Conservation (phyloP, 2,329 filamentous ascomycete genomes). For the Xylariales sp. region DNA sequence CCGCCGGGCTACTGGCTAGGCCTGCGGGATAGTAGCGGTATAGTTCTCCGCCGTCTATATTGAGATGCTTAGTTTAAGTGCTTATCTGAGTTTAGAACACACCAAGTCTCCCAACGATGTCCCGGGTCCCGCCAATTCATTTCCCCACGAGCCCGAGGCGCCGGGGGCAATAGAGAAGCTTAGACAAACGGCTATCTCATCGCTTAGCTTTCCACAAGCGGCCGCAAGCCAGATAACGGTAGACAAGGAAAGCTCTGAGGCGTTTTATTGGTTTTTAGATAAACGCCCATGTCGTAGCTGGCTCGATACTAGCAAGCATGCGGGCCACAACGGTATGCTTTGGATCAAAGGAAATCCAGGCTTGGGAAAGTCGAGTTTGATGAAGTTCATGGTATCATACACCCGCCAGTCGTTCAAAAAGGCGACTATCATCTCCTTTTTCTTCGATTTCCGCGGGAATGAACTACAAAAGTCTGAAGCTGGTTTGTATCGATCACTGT, state of each 20-base stretch:
- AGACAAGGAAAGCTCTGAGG: slow-evolving; percentile 35
- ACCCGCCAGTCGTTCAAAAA: slow-evolving; percentile 31
- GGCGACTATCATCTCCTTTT: slow-evolving; percentile 51
- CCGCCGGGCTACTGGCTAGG: no score
- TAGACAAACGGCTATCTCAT: not conserved
- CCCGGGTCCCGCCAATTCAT: not conserved
- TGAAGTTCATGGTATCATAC: slow-evolving; percentile 50
- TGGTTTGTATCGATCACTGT: slow-evolving; percentile 63
- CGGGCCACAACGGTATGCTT: slow-evolving; percentile 52
- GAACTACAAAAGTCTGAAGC: slow-evolving; percentile 56
- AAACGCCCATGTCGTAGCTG: slow-evolving; percentile 49
- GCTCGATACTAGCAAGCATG: slow-evolving; percentile 44
- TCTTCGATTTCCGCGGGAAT: slow-evolving; percentile 61
- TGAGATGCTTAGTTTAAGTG: not conserved
- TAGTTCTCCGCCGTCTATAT: not conserved
- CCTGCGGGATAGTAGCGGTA: not conserved
- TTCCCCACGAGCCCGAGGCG: no score
- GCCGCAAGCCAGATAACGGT: slow-evolving; percentile 34
- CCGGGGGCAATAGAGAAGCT: not conserved
- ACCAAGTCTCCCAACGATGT: not conserved
- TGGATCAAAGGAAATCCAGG: slow-evolving; percentile 60
- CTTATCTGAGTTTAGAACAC: not conserved
- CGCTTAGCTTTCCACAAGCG: slow-evolving; percentile 30
- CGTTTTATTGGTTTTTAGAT: slow-evolving; percentile 43
- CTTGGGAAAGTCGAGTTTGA: slow-evolving; percentile 57